Evolutionary conservation across 2,329 filamentous ascomycete genomes (phyloP), one percentile per base, ranked within the genome.

Genomic region (Ophiostoma sp.): DNA sequence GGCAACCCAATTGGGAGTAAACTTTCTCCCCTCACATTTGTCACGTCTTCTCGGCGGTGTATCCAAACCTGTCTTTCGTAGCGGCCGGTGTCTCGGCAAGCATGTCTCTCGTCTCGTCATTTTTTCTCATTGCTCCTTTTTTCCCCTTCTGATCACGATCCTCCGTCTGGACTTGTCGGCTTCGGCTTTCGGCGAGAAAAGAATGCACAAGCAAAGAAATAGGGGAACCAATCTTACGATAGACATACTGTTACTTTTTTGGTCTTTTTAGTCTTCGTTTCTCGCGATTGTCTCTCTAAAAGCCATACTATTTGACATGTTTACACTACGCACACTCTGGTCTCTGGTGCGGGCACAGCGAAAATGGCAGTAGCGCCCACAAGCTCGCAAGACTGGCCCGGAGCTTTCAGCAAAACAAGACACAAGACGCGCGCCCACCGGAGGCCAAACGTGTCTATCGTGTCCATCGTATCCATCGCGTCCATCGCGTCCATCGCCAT

Each of bases 121-220:
- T 63, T 19, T 33, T 61, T 59, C 22, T 11, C 17, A 6, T 25
- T 55, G 12, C 50, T 55, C 50, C 50, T 55, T 12, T 33, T 59
- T 19, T 39, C 11, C n/a, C 57, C 15, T 33, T 61, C 17, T 33
- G 57, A 61, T 36, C 31, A 36, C 31, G 12, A 61, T 9, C 31
- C 3, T 36, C 28, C n/a, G 15, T 31, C 25, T 36, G 33, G 33
- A 36, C 33, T 15, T 57, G 2, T 57, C 25, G 25, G 55, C 55
- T 57, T 57, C 55, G 55, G 55, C 55, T 57, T 57, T 57, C 25
- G 55, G 55, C 25, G 55, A 57, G 55, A 57, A 57, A 31, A 57
- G 25, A 25, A 33, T 45, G 42, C 15, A 52, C 19, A n/a, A 52
- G 19, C 39, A 42, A 42, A 42, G n/a, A 11, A 25, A 31, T 3